Conservation (phyloP, 495 filamentous ascomycete genomes). For the Poronia punctata region DNA sequence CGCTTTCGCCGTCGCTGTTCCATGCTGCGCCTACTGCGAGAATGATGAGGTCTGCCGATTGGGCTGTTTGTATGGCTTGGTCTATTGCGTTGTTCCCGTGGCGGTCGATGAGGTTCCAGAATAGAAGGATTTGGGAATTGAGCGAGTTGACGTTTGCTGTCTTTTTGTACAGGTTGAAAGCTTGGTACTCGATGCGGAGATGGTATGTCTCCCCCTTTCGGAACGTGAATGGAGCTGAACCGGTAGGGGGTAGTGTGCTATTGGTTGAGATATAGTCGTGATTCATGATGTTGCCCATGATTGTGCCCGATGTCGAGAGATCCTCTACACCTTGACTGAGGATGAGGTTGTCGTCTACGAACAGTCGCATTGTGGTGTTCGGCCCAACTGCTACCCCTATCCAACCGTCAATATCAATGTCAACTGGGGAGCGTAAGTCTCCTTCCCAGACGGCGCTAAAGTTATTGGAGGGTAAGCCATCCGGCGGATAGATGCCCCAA, state of each 20-base stretch:
- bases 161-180: conserved; percentile 37
- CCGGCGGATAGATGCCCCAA: conserved; percentile 37
- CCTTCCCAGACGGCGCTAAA: conserved; percentile 40
- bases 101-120: conserved; percentile 39
- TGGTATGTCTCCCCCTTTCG: conserved; percentile 24
- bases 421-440: conserved; percentile 27
- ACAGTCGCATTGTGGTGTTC: conserved; percentile 31
- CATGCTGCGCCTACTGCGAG: conserved; percentile 36
- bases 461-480: conserved; percentile 34
- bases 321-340: conserved; percentile 11
- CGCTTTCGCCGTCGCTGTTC: conserved; percentile 40
- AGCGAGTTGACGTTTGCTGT: conserved; percentile 34
- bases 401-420: conserved; percentile 30
- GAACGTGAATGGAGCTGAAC: conserved; percentile 31
- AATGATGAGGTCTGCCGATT: conserved; percentile 32
- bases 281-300: conserved; percentile 26
- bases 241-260: conserved; percentile 26
- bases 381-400: conserved; percentile 30
- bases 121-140: conserved; percentile 37
- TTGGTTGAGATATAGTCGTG: conserved; percentile 20
- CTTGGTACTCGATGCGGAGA: conserved; percentile 38
- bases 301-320: conserved; percentile 19
- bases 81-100: conserved; percentile 26
- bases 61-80: conserved; percentile 29
- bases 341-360: conserved; percentile 25